Percentiles rank a stretch among this genome's conserved stretches.
phyloP scores from a whole-genome alignment of 1,284 basidiomycete genomes.

The Fomitopsis betulina region DNA sequence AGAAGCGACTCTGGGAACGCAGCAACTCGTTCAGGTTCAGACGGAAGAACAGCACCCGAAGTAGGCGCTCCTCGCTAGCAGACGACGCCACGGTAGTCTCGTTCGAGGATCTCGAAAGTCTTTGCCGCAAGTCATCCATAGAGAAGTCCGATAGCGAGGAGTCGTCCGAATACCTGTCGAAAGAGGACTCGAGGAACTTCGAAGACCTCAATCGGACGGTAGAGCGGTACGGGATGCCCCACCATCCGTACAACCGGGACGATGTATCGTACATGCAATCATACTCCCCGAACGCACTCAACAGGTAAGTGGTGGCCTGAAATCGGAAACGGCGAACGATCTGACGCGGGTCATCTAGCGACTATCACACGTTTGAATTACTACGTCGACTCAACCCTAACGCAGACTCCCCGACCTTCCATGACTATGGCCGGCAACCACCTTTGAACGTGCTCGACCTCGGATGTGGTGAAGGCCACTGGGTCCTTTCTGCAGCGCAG shows the following conservation, averaged over 20 bases:
- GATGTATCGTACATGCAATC: conserved; percentile 62
- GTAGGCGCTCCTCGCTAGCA: not conserved
- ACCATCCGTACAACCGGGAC: conserved; percentile 43
- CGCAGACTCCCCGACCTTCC: conserved; percentile 50
- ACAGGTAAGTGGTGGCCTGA: conserved; percentile 45
- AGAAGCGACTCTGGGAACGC: not conserved
- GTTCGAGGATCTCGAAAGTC: not conserved
- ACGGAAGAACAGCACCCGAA: not conserved
- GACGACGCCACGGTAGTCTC: not conserved
- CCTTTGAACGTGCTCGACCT: conserved; percentile 62
- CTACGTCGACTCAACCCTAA: conserved; percentile 45
- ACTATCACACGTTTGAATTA: conserved; percentile 49
- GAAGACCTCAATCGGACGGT: conserved; percentile 15
- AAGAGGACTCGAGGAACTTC: not conserved
- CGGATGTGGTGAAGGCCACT: conserved; percentile 65
- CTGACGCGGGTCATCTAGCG: conserved; percentile 34
- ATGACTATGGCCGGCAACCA: conserved; percentile 44
- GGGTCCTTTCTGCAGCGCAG: conserved; percentile 55
- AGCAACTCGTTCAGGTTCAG: not conserved
- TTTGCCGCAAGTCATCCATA: not conserved
- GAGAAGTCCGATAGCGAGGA: not conserved
- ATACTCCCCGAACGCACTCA: conserved; percentile 51
- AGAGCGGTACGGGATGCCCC: conserved; percentile 32
- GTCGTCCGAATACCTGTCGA: not conserved
- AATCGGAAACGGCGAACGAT: not conserved